Evolutionary conservation across 106 monocot species (phyloP), one percentile per base, ranked within the genome.

Genomic region (Platanthera guangdongensis): DNA sequence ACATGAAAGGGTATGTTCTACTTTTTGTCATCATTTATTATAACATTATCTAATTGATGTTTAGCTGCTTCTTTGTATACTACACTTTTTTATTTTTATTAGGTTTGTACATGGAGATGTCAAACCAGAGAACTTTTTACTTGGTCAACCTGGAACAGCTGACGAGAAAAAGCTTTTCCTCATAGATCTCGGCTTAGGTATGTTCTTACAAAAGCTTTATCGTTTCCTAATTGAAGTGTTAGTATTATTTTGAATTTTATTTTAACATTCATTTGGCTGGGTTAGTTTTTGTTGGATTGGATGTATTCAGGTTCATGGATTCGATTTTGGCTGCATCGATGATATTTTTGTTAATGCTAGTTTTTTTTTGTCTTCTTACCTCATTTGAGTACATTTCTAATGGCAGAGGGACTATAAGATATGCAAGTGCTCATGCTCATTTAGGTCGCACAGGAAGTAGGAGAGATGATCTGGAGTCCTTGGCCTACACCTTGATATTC

Each of bases 81-180:
- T 39, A 0, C 39, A 19, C 51, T 9, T 59, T 19, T 32, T 75
- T 39, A 16, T 32, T 48, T 22, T 75, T 52, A 14, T 50, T 80
- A 95, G 95, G 78, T 95, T 95, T 86, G 91, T 97, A 30, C 96
- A 97, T 89, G 96, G 96, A 63, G 96, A 97, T 89, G 96, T 97
- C 49, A 97, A 97, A 53, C 96, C 96, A 28, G 96, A 97, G 72
- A 97, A 97, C 71, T 97, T 97, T 81, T 83, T 97, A 65, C 93
- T 97, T 69, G 96, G 96, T 22, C 93, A 93, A 75, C 93, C 96
- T 78, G 88, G 93, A 80, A 82, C 89, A 14, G 76, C 89, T 74
- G 93, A 97, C 78, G 96, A 97, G 76, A 97, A 97, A 73, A 97
- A 97, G 81, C 93, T 97, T 81, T 97, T 84, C 51, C 93, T 97